Evolutionary conservation across 2,329 filamentous ascomycete genomes (phyloP).

Genomic region (Neofusicoccum sp.): DNA sequence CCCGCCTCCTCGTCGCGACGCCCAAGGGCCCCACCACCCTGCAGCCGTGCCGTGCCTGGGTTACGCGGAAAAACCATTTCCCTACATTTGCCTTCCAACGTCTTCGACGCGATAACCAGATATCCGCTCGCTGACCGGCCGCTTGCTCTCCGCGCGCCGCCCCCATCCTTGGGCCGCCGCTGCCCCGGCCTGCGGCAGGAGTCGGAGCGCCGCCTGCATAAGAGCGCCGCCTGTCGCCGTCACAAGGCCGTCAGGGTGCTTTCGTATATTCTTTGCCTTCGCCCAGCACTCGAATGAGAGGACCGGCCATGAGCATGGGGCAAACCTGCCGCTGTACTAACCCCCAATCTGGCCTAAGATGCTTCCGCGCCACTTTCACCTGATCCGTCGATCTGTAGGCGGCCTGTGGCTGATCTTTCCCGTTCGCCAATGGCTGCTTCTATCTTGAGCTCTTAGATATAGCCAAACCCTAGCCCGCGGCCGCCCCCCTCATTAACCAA

Average conservation of each 20-base stretch:
- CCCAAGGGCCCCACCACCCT: constrained; percentile 8
- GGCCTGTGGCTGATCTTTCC: neutral
- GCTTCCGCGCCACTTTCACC: neutral
- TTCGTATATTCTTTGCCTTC: constrained; percentile 6
- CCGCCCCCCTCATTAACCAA: neutral
- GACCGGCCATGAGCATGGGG: neutral
- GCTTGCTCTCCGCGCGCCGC: neutral
- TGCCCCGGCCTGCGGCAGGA: neutral
- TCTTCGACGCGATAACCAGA: neutral
- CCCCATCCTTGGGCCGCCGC: neutral
- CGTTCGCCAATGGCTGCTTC: neutral
- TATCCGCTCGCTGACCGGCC: neutral
- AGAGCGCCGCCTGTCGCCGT: neutral
- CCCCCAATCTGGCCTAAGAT: neutral
- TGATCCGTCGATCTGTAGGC: neutral
- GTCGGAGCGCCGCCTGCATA: neutral
- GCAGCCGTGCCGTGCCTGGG: constrained; percentile 7
- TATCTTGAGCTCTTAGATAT: neutral
- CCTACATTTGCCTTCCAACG: neutral
- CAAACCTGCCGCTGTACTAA: neutral
- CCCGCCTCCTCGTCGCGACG: neutral
- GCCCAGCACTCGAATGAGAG: neutral
- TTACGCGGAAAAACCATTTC: constrained; percentile 12
- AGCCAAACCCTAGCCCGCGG: neutral
- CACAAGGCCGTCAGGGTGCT: constrained; percentile 6